Evolutionary conservation across 2,329 filamentous ascomycete genomes (phyloP).

Genomic region (Ophiostoma sp.): DNA sequence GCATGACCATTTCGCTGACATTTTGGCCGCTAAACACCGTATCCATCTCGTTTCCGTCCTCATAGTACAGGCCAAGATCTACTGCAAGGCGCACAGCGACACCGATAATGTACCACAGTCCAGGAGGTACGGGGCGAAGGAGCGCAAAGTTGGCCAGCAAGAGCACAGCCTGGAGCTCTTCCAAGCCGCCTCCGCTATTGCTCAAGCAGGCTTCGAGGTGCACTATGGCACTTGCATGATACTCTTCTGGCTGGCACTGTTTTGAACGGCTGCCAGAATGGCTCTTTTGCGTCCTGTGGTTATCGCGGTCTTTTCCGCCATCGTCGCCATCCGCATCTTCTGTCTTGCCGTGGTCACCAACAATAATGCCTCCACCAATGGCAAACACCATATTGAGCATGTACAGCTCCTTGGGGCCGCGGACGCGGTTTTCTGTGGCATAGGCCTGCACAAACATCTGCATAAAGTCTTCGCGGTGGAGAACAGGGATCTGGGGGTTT

Average conservation of each 20-base stretch:
- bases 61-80: conserved; percentile 86
- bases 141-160: conserved; percentile 87
- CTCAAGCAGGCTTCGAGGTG: conserved; percentile 84
- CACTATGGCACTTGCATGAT: conserved; percentile 89
- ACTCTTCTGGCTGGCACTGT: conserved; percentile 80
- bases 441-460: conserved; percentile 80
- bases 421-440: conserved; percentile 57
- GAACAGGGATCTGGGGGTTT: conserved; percentile 89
- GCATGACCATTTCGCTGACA: conserved; percentile 37
- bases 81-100: conserved; percentile 86
- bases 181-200: conserved; percentile 79
- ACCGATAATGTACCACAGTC: conserved; percentile 95
- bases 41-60: conserved; percentile 63
- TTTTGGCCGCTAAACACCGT: conserved; percentile 50
- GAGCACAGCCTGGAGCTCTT: conserved; percentile 89
- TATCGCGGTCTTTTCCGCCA: conserved; percentile 23
- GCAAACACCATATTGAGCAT: conserved; percentile 96
- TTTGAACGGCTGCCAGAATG: conserved; percentile 32
- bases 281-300: conserved; percentile 21
- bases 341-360: conserved; percentile 55
- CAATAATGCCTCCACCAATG: conserved; percentile 88
- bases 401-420: conserved; percentile 79
- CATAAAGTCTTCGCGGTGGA: conserved; percentile 87
- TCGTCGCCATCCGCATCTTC: conserved; percentile 23
- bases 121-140: conserved; percentile 83